Evolutionary conservation across 306 rosid genomes (phyloP), one percentile per base, ranked within the genome.

Genomic region (Cercis canadensis): DNA sequence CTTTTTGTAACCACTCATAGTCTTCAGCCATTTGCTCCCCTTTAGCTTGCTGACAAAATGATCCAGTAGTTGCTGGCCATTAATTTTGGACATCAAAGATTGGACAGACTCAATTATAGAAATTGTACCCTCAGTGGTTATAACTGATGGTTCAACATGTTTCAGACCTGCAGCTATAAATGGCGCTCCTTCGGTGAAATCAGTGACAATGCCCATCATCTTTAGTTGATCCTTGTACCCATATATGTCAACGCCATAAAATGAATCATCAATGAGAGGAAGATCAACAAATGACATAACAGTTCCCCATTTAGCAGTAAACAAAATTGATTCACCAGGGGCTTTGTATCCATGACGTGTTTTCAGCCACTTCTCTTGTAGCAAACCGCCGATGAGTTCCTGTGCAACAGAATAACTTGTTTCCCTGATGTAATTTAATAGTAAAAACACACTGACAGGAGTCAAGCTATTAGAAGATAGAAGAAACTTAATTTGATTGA

Each of bases 11-110:
- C 80, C 85, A 39, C 31, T 37, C 45, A 29, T 19, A n/a, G 87
- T 76, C 83, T 76, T 82, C 44, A 85, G 37, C 87, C 90, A 85
- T 46, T 61, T 7, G 7, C 11, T 46, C 59, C 15, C 32, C 45
- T 2, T 67, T 55, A 51, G 40, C 40, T 16, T 29, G 40, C 15
- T 7, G 7, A 41, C 24, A 18, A 78, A 72, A 60, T 41, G 45
- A 3, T 31, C 65, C 33, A 6, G 24, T 4, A 37, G 2, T 18
- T 39, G 4, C 16, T 39, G 19, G n/a, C 54, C 69, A 37, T 10
- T 11, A 10, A 29, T 33, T 50, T 32, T 13, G 5, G 39, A 46
- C 64, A 18, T 65, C 5, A 69, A 69, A 59, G 10, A 39, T 37
- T 53, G 51, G 5, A 67, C 17, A 66, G 71, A 72, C 33, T 66